A percentile compares a stretch with the other conserved stretches of the same genome.
Conservation (phyloP, 306 rosid species). For the Sicyos baderoa region DNA sequence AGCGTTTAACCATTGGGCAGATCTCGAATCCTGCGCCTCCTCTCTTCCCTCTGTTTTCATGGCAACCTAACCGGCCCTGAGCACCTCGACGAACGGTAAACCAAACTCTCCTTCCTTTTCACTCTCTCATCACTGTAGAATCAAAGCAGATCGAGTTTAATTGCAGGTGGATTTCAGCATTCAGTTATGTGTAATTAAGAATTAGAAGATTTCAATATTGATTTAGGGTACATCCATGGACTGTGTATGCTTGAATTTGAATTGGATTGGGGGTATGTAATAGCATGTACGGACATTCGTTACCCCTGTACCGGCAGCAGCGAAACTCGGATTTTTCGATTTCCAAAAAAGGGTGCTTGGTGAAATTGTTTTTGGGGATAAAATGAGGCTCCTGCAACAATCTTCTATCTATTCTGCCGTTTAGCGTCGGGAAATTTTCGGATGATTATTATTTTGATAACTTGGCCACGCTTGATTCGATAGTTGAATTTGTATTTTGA, state of each 20-base stretch:
- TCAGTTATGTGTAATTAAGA: not conserved
- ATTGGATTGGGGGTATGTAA: not conserved
- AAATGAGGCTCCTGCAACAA: not conserved
- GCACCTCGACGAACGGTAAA: conserved; percentile 13
- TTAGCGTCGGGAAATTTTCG: not conserved
- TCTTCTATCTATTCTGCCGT: not conserved
- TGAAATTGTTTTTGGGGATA: not conserved
- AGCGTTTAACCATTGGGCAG: not conserved
- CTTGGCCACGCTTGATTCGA: not conserved
- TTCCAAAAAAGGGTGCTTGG: not conserved
- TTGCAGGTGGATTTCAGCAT: not conserved
- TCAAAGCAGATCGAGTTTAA: not conserved
- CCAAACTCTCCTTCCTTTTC: not conserved
- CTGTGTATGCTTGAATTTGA: not conserved
- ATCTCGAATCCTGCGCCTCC: not conserved
- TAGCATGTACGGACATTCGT: not conserved
- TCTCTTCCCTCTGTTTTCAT: not conserved
- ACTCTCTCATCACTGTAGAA: not conserved
- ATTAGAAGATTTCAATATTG: not conserved
- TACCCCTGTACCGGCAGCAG: too few species aligned
- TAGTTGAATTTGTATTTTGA: not conserved
- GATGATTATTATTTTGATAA: not conserved
- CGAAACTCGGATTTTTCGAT: too few species aligned
- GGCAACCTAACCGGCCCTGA: not conserved
- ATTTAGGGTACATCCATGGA: not conserved